Evolutionary conservation across 2,329 filamentous ascomycete species (phyloP), one percentile per base, ranked within the genome.

Genomic region (Aureobasidium vineae): DNA sequence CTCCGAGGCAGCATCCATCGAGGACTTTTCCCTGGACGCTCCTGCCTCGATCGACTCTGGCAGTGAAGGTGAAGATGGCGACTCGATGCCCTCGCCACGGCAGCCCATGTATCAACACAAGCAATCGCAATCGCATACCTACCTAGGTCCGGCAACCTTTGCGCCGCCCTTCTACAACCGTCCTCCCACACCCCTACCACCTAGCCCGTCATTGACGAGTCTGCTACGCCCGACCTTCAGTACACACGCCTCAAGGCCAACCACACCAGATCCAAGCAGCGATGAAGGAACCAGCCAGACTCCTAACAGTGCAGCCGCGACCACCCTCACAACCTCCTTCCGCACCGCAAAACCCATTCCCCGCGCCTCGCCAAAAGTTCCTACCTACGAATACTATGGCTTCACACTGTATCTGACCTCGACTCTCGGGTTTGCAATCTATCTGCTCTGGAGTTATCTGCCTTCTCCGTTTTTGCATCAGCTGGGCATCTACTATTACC

Each of bases 321-420:
- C 82, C 16, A 85, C 90, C 43, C 83, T 88, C 33, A 83, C 74
- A 1, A 72, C 70, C 61, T 74, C 72, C 79, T 74, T 87, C 84
- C 33, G 87, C 84, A 65, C 82, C 80, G 72, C 85, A 81, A 68
- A 85, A 82, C 69, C 88, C 85, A 1, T 97, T 21, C 91, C 93
- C 6, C 89, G 92, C 66, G 93, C 92, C 1, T 89, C 89, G 64
- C 95, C 95, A 1, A 92, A 95, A 75, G 93, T 99, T 2, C 95
- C 95, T n/a, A 99, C 95, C 0, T 98, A 99, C 80, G 95, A 99
- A 77, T 99, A 98, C 85, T 98, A 98, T 77, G 95, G 95, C 76
- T 99, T 99, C 79, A 94, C 96, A 64, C 85, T 99, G 59, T 98
- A 99, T 80, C 85, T 99, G 45, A 91, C 94, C 75, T 93, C 90